Evolutionary conservation across 768 basidiomycete species (phyloP).

Genomic region (Calocybe indica): DNA sequence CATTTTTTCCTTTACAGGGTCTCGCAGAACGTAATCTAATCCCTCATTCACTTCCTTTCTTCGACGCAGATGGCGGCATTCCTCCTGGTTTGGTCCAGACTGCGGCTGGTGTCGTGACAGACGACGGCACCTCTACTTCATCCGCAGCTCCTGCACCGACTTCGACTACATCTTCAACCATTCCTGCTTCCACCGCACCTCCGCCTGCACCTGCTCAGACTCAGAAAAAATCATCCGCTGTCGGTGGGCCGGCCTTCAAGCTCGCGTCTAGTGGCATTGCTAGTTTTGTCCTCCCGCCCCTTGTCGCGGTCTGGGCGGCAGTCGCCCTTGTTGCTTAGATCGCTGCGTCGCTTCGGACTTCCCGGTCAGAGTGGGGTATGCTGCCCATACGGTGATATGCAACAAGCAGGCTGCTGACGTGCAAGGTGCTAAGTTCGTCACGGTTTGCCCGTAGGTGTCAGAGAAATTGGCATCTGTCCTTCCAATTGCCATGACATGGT

Average conservation of each 20-base stretch:
- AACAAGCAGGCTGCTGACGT: too few relatives aligned
- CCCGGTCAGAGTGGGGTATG: too few relatives aligned
- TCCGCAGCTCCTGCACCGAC: constrained; percentile 1
- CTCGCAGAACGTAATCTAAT: background rate
- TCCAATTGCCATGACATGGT: too few relatives aligned
- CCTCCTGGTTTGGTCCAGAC: constrained; percentile 11
- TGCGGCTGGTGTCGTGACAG: constrained; percentile 5
- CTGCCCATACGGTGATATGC: too few relatives aligned
- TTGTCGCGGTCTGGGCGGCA: constrained; percentile 4
- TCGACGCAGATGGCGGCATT: constrained; percentile 13
- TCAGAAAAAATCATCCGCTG: constrained; percentile 10
- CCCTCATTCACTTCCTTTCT: background rate
- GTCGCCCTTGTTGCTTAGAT: background rate
- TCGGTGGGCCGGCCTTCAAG: background rate
- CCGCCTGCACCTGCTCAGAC: constrained; percentile 1
- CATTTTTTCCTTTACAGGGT: background rate
- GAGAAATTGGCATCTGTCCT: too few relatives aligned
- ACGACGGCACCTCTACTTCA: background rate
- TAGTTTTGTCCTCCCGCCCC: constrained; percentile 3
- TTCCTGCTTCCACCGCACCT: constrained; percentile 2
- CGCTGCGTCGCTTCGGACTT: too few relatives aligned
- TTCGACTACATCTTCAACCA: constrained; percentile 1
- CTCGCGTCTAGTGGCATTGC: constrained; percentile 5
- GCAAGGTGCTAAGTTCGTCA: too few relatives aligned
- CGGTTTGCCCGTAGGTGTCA: too few relatives aligned